A percentile compares a stretch with the other conserved stretches of the same genome.
Evolutionary conservation across 768 basidiomycete species (phyloP).

Genomic region (Pisolithus marmoratus): DNA sequence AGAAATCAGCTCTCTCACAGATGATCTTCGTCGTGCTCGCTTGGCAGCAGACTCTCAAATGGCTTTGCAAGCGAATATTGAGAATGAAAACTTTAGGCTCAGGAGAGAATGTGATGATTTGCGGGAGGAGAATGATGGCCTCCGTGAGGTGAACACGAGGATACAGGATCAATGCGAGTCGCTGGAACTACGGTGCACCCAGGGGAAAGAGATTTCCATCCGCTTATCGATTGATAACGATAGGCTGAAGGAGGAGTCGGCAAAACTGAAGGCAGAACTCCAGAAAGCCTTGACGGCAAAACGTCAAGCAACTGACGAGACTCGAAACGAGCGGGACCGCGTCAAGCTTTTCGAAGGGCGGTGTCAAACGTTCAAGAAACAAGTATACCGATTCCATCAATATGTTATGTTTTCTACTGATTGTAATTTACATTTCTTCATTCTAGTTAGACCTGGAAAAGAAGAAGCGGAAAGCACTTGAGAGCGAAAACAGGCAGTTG

Average conservation of each 20-base stretch:
- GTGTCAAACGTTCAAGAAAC: constrained; percentile 14
- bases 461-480: constrained; percentile 22
- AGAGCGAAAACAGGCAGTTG: constrained; percentile 6
- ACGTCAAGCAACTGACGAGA: constrained; percentile 12
- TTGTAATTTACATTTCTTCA: background rate
- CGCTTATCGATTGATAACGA: constrained; percentile 10
- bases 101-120: background rate
- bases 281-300: constrained; percentile 12
- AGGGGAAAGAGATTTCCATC: constrained; percentile 3
- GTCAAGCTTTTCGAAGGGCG: constrained; percentile 18
- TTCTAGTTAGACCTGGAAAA: constrained; percentile 17
- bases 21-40: background rate
- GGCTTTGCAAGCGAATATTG: constrained; percentile 8
- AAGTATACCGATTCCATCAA: constrained; percentile 10
- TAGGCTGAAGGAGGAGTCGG: constrained; percentile 14
- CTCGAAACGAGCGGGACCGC: constrained; percentile 14
- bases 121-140: constrained; percentile 8
- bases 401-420: background rate
- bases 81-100: background rate
- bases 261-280: constrained; percentile 19
- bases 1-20: background rate
- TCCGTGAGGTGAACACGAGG: constrained; percentile 4
- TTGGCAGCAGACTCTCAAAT: constrained; percentile 4
- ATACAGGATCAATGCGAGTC: constrained; percentile 12
- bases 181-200: constrained; percentile 8